These are phyloP conservation scores for Zea luxurians DNA, from an alignment of 176 grass and related monocot species.

Conservation along the genomic window DNA sequence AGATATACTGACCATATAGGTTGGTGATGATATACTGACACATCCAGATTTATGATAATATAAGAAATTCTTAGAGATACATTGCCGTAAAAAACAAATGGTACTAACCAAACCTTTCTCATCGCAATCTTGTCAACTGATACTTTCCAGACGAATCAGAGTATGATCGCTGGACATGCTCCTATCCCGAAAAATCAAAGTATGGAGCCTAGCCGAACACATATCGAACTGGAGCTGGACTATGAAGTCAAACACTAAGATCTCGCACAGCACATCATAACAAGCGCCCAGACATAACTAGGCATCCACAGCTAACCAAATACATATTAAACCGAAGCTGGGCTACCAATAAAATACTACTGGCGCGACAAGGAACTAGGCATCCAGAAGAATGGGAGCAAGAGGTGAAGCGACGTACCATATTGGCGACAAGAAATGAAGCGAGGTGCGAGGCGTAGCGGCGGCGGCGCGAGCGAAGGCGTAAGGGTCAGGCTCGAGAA, in stretches of 20 bases:
- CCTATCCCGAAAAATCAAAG: not conserved
- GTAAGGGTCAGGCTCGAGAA: not conserved
- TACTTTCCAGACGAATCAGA: too few species aligned
- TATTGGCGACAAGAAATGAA: constrained; percentile 25
- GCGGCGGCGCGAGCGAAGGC: constrained; percentile 21
- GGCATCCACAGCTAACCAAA: too few species aligned
- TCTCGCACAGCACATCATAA: not conserved
- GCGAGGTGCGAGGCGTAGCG: not conserved
- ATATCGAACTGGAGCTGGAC: not conserved
- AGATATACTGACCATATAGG: too few species aligned
- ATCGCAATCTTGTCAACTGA: too few species aligned
- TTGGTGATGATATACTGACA: too few species aligned
- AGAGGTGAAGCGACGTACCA: constrained; percentile 38
- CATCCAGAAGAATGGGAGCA: not conserved
- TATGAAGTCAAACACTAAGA: not conserved
- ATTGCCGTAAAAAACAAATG: too few species aligned
- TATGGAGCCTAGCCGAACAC: not conserved
- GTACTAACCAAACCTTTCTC: too few species aligned
- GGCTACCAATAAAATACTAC: too few species aligned
- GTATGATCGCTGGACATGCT: not conserved
- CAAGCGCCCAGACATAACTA: not conserved
- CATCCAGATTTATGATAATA: too few species aligned
- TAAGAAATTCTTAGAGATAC: too few species aligned
- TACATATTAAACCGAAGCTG: too few species aligned
- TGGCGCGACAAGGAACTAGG: too few species aligned